A percentile compares a stretch with the other conserved stretches of the same genome.
phyloP scores from a whole-genome alignment of 257 asterid species.

The Scutellaria baicalensis region DNA sequence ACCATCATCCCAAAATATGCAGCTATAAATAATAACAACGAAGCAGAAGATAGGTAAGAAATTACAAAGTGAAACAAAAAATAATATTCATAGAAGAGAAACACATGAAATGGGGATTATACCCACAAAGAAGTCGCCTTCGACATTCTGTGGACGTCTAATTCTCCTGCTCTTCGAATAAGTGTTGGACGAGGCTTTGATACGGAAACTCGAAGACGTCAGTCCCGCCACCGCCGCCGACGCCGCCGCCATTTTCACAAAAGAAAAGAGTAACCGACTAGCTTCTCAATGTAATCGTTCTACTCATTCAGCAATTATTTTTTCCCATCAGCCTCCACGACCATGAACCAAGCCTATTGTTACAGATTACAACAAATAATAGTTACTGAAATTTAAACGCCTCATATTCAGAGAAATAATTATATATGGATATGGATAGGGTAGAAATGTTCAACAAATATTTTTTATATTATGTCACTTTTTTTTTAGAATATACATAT shows the following conservation, averaged over 20 bases:
- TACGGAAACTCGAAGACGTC: slow-evolving; percentile 6
- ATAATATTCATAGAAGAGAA: neutral
- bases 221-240: neutral
- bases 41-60: neutral
- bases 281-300: neutral
- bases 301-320: too few species aligned
- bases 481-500: too few species aligned
- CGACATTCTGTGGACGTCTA: slow-evolving; percentile 38
- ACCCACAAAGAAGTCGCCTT: slow-evolving; percentile 49
- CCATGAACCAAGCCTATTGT: too few species aligned
- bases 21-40: neutral
- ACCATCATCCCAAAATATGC: neutral
- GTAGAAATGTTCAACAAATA: too few species aligned
- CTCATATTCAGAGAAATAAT: too few species aligned
- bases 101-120: neutral
- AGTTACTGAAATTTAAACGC: too few species aligned
- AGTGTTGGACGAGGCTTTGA: slow-evolving; percentile 24
- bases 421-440: too few species aligned
- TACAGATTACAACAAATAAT: too few species aligned
- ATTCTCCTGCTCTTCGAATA: slow-evolving; percentile 9
- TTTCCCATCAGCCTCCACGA: too few species aligned
- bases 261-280: neutral
- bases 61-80: neutral
- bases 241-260: slow-evolving; percentile 16
- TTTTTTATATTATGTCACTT: too few species aligned